phyloP scores from a whole-genome alignment of 352 stramenopile species.

The Phytophthora nicotianae region DNA sequence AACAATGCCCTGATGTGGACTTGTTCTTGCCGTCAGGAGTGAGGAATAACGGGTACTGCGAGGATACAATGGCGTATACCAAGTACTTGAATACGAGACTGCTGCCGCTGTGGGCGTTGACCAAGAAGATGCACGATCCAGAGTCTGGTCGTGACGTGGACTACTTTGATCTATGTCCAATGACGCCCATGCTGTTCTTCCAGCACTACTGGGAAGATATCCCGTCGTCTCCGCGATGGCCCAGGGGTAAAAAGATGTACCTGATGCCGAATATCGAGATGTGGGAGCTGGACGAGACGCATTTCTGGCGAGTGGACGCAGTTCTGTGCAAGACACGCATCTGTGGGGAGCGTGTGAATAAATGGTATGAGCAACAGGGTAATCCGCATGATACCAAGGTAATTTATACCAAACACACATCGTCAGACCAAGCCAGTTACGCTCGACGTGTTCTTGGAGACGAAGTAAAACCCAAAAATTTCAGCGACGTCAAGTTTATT shows the following conservation, averaged over 20 bases:
- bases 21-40: slow-evolving; percentile 55
- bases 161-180: slow-evolving; percentile 58
- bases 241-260: slow-evolving; percentile 46
- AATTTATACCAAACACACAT: slow-evolving; percentile 69
- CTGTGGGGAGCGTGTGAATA: slow-evolving; percentile 44
- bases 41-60: slow-evolving; percentile 56
- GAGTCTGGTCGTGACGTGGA: slow-evolving; percentile 27
- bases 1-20: slow-evolving; percentile 67
- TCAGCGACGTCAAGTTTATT: slow-evolving; percentile 41
- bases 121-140: slow-evolving; percentile 38
- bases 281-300: slow-evolving; percentile 47
- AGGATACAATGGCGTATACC: slow-evolving; percentile 60
- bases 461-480: slow-evolving; percentile 42
- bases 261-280: slow-evolving; percentile 57
- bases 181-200: slow-evolving; percentile 48
- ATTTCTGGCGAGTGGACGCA: slow-evolving; percentile 45
- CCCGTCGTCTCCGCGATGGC: slow-evolving; percentile 32
- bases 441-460: slow-evolving; percentile 29
- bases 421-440: slow-evolving; percentile 48
- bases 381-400: slow-evolving; percentile 54
- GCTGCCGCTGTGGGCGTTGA: slow-evolving; percentile 51
- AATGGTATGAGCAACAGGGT: slow-evolving; percentile 62
- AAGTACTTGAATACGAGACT: slow-evolving; percentile 49
- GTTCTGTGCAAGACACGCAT: slow-evolving; percentile 57
- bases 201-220: slow-evolving; percentile 57